Evolutionary conservation across 306 rosid species (phyloP), one percentile per base, ranked within the genome.

Genomic region (Rosa chinensis): DNA sequence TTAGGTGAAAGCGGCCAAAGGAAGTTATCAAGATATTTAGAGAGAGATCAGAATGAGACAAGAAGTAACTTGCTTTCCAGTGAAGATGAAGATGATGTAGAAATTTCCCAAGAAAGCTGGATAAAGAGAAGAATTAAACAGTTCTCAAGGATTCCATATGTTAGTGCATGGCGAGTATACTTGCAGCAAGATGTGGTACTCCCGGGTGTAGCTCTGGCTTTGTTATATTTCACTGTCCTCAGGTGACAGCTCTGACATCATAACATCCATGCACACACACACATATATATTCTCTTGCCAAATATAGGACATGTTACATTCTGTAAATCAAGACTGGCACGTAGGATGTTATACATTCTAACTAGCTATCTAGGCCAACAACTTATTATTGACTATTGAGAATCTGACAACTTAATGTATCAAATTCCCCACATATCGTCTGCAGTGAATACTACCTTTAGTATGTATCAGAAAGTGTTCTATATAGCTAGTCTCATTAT

Each of bases 171-270:
- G 98, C 86, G 78, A 82, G 91, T 92, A 73, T 94, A 88, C 81
- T 49, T 88, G 32, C 74, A 81, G 83, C 97, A 94, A 87, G 92
- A 90, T 79, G 91, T 87, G 56, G 86, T 84, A 10, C 88, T 90
- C 37, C 90, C 97, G 48, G 98, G 98, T 78, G 20, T 89, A 47
- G 89, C 98, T 81, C 84, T 94, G 52, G 93, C 97, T 76, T 82
- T 94, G 85, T 66, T 92, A 40, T 94, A 49, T 82, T 90, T 94
- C 85, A 92, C 97, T 21, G 98, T 94, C 44, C 94, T 94, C 64
- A 90, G 98, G 97, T 92, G 48, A 86, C 48, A 49, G 5, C 78
- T 42, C 44, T 42, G 8, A 42, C 44, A 42, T 42, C 4, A 42
- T 42, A 42, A 4, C 47, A 28, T 43, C 47, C 47, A 43, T 43